A percentile compares a stretch with the other conserved stretches of the same genome.
Conservation (phyloP, 2,329 filamentous ascomycete species). For the Fusarium subtropicale region DNA sequence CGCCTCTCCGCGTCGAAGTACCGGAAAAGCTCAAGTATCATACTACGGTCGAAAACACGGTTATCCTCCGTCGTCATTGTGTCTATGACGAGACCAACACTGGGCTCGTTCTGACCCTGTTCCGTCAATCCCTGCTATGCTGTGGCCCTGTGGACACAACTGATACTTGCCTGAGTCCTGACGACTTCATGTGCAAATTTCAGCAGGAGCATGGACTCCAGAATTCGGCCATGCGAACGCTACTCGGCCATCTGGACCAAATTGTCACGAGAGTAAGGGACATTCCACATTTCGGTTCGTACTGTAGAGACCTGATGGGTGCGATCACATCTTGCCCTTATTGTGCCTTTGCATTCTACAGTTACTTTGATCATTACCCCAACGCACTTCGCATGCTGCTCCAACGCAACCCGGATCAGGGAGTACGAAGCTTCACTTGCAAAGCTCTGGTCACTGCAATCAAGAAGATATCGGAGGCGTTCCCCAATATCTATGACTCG, state of each 20-base stretch:
- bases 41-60: conserved; percentile 78
- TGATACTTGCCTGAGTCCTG: conserved; percentile 8
- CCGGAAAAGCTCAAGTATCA: conserved; percentile 62
- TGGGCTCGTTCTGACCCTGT: conserved; percentile 71
- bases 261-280: conserved; percentile 79
- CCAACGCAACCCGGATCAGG: conserved; percentile 67
- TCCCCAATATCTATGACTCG: conserved; percentile 61
- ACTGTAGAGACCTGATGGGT: conserved; percentile 62
- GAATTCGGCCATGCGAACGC: conserved; percentile 64
- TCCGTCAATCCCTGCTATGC: conserved; percentile 66
- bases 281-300: conserved; percentile 68
- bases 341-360: conserved; percentile 69
- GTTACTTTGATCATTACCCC: conserved; percentile 68
- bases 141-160: conserved; percentile 45
- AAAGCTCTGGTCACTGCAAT: conserved; percentile 66
- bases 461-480: conserved; percentile 60
- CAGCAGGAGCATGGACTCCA: conserved; percentile 52
- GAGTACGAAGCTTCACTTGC: conserved; percentile 66
- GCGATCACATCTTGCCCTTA: conserved; percentile 61
- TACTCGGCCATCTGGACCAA: conserved; percentile 78
- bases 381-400: conserved; percentile 73
- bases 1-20: conserved; percentile 58
- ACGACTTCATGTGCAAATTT: conserved; percentile 15
- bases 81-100: conserved; percentile 80
- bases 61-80: conserved; percentile 80